Evolutionary conservation across 345 rosid genomes (phyloP).

Genomic region (Eucalyptus regnans): DNA sequence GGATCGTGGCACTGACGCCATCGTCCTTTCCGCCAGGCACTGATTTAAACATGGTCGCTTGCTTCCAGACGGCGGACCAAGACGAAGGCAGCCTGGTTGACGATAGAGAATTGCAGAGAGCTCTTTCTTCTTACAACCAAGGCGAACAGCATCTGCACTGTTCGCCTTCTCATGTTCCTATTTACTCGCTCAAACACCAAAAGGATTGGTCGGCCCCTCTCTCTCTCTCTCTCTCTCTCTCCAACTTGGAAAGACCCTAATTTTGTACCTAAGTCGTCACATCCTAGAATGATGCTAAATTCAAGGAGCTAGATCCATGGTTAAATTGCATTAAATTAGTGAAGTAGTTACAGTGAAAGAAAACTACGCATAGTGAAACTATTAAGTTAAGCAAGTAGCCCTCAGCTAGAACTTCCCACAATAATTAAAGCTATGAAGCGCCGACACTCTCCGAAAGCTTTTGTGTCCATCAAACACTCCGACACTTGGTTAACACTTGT

Average conservation of each 20-base stretch:
- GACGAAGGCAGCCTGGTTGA: slow-evolving; percentile 77
- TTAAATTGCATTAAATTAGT: not conserved
- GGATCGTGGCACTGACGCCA: slow-evolving; percentile 53
- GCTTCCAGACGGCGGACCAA: slow-evolving; percentile 71
- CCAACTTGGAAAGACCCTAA: not conserved
- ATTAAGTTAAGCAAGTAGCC: no score
- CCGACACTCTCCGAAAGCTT: no score
- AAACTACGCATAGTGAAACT: no score
- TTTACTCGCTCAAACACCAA: slow-evolving; percentile 62
- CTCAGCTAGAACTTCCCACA: no score
- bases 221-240: not conserved
- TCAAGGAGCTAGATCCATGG: not conserved
- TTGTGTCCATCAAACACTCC: no score
- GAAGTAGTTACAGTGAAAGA: not conserved
- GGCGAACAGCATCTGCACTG: slow-evolving; percentile 52
- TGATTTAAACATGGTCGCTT: slow-evolving; percentile 59
- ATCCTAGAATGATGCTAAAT: not conserved
- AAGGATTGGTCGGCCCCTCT: slow-evolving; percentile 31
- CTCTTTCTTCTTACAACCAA: slow-evolving; percentile 66
- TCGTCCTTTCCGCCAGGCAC: slow-evolving; percentile 74
- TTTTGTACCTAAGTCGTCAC: not conserved
- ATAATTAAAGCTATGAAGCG: no score
- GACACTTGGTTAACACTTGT: no score
- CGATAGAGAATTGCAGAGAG: slow-evolving; percentile 79
- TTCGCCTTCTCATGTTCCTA: slow-evolving; percentile 73